Evolutionary conservation across 2,329 filamentous ascomycete genomes (phyloP), one percentile per base, ranked within the genome.

Genomic region (Monosporascus ibericus): DNA sequence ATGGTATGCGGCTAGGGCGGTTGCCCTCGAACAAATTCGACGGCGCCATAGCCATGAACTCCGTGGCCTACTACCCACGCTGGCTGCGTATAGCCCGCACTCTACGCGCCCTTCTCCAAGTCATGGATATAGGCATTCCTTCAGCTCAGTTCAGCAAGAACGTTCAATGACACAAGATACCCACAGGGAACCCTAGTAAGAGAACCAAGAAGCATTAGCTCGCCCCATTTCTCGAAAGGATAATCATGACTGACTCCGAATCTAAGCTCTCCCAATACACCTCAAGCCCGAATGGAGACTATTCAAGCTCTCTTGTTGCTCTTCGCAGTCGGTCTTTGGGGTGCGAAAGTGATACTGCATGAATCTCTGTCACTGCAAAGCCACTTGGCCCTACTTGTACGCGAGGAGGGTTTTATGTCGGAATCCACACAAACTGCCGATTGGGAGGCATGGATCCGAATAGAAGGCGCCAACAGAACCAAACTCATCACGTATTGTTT

Each of bases 301-400:
- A 85, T 85, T 3, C 84, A 87, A 60, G 79, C 83, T 3, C 72
- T 87, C 1, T 67, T 87, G 0, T 65, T 87, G 1, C 73, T 85
- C 5, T 83, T 84, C 57, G 78, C 79, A 0, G 75, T 83, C 8
- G 81, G 81, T 0, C 73, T 84, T 6, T 85, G 81, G 81, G 80
- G 79, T 2, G 78, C 79, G 30, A 82, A 82, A 55, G 77, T 78
- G 1, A 81, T 84, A 37, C 67, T 84, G 6, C 77, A 82, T 50
- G 81, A 85, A 55, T 78, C 81, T 0, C 62, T 84, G n/a, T 77
- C 78, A 0, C 63, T 85, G 24, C 81, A 84, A 61, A 84, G 81
- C 57, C 73, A 77, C 30, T 69, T 85, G 8, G 80, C 80, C 3
- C 74, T 81, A 18, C 64, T 85, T 5, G 75, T 85, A 4, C 76